Evolutionary conservation across 2,329 filamentous ascomycete genomes (phyloP).

Genomic region (Chaetomiaceae sp.): DNA sequence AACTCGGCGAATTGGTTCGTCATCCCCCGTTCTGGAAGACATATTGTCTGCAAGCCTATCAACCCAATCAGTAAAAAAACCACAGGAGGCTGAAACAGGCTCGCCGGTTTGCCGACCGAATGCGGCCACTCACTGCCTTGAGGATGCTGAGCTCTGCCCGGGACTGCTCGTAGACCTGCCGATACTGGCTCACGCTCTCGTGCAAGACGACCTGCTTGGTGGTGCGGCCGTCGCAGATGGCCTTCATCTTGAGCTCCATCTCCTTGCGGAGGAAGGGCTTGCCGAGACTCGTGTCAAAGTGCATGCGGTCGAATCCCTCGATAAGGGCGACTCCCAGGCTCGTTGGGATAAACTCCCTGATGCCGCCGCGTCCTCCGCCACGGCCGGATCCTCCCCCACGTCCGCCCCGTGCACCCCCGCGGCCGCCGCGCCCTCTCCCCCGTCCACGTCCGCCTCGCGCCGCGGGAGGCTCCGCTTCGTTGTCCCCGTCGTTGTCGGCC

Average conservation of each 20-base stretch:
- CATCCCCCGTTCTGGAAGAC: slow-evolving; percentile 36
- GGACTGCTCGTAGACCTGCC: slow-evolving; percentile 78
- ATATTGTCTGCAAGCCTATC: slow-evolving; percentile 52
- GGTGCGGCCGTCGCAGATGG: slow-evolving; percentile 83
- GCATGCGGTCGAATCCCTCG: slow-evolving; percentile 90
- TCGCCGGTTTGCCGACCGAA: too few relatives aligned
- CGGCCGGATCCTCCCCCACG: slow-evolving; percentile 38
- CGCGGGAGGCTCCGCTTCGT: slow-evolving; percentile 33
- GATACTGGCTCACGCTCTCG: slow-evolving; percentile 82
- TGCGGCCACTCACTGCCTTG: slow-evolving; percentile 48
- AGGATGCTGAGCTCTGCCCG: slow-evolving; percentile 67
- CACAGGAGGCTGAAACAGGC: background rate
- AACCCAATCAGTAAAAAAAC: background rate
- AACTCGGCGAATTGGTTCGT: slow-evolving; percentile 3
- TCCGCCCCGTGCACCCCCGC: slow-evolving; percentile 39
- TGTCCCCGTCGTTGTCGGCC: slow-evolving; percentile 36
- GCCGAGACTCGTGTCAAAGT: slow-evolving; percentile 84
- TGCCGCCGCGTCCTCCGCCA: slow-evolving; percentile 39
- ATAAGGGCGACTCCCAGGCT: slow-evolving; percentile 87
- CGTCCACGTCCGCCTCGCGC: slow-evolving; percentile 41
- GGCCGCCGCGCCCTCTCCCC: slow-evolving; percentile 43
- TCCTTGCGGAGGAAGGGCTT: slow-evolving; percentile 96
- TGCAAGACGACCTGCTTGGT: slow-evolving; percentile 70
- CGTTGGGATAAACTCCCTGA: slow-evolving; percentile 90
- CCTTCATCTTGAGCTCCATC: slow-evolving; percentile 96